Conservation (phyloP, 2,329 filamentous ascomycete species). For the Botrytis cinerea region DNA sequence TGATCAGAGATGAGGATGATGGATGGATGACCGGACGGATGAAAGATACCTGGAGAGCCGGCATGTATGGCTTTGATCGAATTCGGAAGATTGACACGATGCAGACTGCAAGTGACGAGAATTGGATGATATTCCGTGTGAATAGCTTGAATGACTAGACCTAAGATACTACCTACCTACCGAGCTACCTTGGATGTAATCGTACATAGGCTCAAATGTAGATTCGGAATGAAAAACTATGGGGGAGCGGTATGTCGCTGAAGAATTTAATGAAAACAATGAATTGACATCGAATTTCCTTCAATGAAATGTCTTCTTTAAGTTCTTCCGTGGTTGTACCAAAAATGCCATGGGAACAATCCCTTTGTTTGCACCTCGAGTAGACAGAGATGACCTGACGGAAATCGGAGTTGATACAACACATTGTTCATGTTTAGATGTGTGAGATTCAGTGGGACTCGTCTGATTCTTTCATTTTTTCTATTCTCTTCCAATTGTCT, state of each 20-base stretch:
- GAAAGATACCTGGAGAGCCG: not conserved
- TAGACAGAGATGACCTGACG: not conserved
- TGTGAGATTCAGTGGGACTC: not conserved
- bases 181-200: not conserved
- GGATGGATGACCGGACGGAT: not conserved
- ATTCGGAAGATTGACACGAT: conserved; percentile 9
- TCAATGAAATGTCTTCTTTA: not conserved
- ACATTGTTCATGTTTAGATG: not conserved
- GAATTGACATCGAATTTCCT: not conserved
- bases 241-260: not conserved
- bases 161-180: not conserved
- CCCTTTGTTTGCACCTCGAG: conserved; percentile 5
- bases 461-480: not conserved
- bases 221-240: not conserved
- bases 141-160: not conserved
- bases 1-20: not conserved
- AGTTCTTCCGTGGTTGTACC: not conserved
- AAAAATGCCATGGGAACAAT: not conserved
- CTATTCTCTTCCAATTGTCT: not conserved
- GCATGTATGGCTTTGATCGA: not conserved
- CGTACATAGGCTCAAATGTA: conserved; percentile 13
- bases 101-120: conserved; percentile 18
- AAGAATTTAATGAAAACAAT: not conserved
- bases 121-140: conserved; percentile 5
- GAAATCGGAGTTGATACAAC: not conserved